Percentiles rank a stretch among this genome's conserved stretches.
These are phyloP conservation scores for Hericium erinaceus DNA, from an alignment of 768 basidiomycete species.

Conservation along the genomic window DNA sequence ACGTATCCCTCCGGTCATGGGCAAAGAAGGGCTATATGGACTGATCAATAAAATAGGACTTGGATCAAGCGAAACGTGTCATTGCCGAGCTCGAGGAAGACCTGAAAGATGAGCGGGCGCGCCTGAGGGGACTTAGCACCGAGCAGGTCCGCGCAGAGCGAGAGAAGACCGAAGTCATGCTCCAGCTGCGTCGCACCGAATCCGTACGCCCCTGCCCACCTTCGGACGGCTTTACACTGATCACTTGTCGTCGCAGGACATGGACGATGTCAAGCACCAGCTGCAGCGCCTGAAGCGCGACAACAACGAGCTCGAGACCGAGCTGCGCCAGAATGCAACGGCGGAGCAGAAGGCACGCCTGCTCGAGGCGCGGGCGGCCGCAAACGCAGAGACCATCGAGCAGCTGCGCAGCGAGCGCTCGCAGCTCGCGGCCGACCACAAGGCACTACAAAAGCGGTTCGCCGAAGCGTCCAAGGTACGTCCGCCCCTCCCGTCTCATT, in stretches of 20 bases:
- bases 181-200: slow-evolving; percentile 63
- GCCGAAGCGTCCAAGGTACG: slow-evolving; percentile 59
- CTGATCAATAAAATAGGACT: slow-evolving; percentile 38
- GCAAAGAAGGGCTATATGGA: background rate
- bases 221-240: background rate
- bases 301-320: slow-evolving; percentile 63
- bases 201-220: slow-evolving; percentile 33
- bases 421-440: slow-evolving; percentile 58
- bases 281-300: slow-evolving; percentile 63
- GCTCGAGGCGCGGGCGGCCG: slow-evolving; percentile 55
- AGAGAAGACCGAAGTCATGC: slow-evolving; percentile 54
- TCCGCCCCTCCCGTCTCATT: background rate
- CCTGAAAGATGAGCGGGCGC: slow-evolving; percentile 60
- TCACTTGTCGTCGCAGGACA: slow-evolving; percentile 41
- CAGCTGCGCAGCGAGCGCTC: slow-evolving; percentile 72
- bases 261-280: slow-evolving; percentile 66
- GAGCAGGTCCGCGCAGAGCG: slow-evolving; percentile 57
- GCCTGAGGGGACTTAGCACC: slow-evolving; percentile 49
- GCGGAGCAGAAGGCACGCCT: slow-evolving; percentile 67
- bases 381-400: slow-evolving; percentile 64
- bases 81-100: slow-evolving; percentile 65
- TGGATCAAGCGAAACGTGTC: slow-evolving; percentile 53
- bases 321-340: slow-evolving; percentile 60
- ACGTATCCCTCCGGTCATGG: slow-evolving; percentile 10
- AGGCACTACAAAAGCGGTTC: slow-evolving; percentile 60